phyloP scores from a whole-genome alignment of 179 eudicot genomes.

The Carnegiea gigantea region DNA sequence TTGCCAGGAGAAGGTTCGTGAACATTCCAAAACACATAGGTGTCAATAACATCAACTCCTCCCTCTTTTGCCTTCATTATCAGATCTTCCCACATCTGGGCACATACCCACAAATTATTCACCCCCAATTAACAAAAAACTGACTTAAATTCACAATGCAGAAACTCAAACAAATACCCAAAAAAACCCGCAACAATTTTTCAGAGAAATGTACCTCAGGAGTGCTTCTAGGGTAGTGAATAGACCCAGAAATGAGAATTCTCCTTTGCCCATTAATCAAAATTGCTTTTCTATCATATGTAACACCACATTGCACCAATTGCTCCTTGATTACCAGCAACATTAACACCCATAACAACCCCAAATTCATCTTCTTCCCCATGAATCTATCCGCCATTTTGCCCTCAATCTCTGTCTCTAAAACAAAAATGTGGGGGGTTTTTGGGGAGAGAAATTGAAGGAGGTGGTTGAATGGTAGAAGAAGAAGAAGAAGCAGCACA shows the following conservation, averaged over 20 bases:
- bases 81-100: constrained; percentile 94
- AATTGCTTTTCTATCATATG: constrained; percentile 35
- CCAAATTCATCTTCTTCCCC: constrained; percentile 14
- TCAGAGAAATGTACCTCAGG: constrained; percentile 30
- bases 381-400: constrained; percentile 6
- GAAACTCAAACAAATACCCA: neutral
- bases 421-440: constrained; percentile 2
- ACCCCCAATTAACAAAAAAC: neutral
- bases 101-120: neutral
- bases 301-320: constrained; percentile 33
- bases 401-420: neutral
- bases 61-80: constrained; percentile 78
- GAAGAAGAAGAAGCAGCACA: neutral
- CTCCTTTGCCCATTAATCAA: constrained; percentile 38
- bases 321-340: constrained; percentile 18
- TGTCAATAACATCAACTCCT: constrained; percentile 76
- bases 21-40: constrained; percentile 87
- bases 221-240: constrained; percentile 45
- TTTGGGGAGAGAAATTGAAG: constrained; percentile 1
- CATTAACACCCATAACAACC: constrained; percentile 12
- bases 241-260: constrained; percentile 40
- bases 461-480: constrained; percentile 4
- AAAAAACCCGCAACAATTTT: neutral
- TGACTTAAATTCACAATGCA: neutral
- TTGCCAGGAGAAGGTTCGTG: constrained; percentile 88